phyloP scores from a whole-genome alignment of 176 grass and related monocot species.

The Zea mays region Zm-B73-REFERENCE-NAM-5.0 NC_050101.1:88365001-88365500 shows the following conservation, averaged over 20 bases:
- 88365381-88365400: slow-evolving; percentile 93
- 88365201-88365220: slow-evolving; percentile 63
- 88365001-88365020: slow-evolving; percentile 88
- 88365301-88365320: slow-evolving; percentile 64
- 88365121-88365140: slow-evolving; percentile 92
- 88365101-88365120: slow-evolving; percentile 90
- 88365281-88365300: slow-evolving; percentile 82
- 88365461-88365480: not conserved
- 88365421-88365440: slow-evolving; percentile 84
- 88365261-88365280: slow-evolving; percentile 96
- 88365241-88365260: slow-evolving; percentile 78
- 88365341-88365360: slow-evolving; percentile 54
- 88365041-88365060: slow-evolving; percentile 54
- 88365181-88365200: slow-evolving; percentile 93
- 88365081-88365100: slow-evolving; percentile 94
- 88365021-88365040: not conserved
- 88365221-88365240: slow-evolving; percentile 40
- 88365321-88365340: slow-evolving; percentile 67
- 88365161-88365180: slow-evolving; percentile 75
- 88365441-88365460: not conserved
- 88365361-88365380: slow-evolving; percentile 78
- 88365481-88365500: not conserved
- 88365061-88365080: slow-evolving; percentile 98
- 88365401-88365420: slow-evolving; percentile 76
- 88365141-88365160: slow-evolving; percentile 91